phyloP scores from a whole-genome alignment of 2,329 filamentous ascomycete genomes.

The Microsporum canis region DNA sequence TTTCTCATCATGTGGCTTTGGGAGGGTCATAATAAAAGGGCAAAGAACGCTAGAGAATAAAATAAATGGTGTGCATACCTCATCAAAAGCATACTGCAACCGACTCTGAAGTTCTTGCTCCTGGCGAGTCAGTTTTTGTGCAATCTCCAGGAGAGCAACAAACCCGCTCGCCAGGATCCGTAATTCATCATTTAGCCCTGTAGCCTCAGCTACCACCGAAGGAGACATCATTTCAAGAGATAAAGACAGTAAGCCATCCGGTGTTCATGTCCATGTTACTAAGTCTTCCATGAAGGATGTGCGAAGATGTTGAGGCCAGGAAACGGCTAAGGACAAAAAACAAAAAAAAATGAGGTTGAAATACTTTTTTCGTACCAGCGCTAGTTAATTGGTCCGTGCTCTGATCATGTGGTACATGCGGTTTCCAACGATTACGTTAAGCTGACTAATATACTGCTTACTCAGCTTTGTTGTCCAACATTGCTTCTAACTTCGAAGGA shows the following conservation, averaged over 20 bases:
- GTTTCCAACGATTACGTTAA: neutral
- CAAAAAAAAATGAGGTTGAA: neutral
- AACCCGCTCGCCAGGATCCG: conserved; percentile 30
- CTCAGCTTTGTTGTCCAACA: neutral
- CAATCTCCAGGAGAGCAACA: conserved; percentile 33
- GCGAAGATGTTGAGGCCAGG: neutral
- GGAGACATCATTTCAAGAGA: neutral
- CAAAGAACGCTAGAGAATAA: conserved; percentile 6
- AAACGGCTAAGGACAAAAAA: neutral
- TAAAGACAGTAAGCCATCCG: neutral
- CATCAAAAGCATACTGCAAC: conserved; percentile 29
- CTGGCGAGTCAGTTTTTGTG: conserved; percentile 29
- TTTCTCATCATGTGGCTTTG: conserved; percentile 38
- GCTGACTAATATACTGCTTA: neutral
- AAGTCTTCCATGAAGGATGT: neutral
- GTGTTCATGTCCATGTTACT: neutral
- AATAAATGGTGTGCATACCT: conserved; percentile 25
- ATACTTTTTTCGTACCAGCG: neutral
- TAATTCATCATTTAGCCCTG: conserved; percentile 19
- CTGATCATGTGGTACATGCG: neutral
- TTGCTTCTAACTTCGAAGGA: neutral
- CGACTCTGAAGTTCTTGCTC: conserved; percentile 29
- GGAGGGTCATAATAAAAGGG: conserved; percentile 1
- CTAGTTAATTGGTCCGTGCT: neutral
- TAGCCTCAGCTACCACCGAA: conserved; percentile 18